Evolutionary conservation across 2,329 filamentous ascomycete species (phyloP), one percentile per base, ranked within the genome.

Genomic region (Cryphonectria japonica): DNA sequence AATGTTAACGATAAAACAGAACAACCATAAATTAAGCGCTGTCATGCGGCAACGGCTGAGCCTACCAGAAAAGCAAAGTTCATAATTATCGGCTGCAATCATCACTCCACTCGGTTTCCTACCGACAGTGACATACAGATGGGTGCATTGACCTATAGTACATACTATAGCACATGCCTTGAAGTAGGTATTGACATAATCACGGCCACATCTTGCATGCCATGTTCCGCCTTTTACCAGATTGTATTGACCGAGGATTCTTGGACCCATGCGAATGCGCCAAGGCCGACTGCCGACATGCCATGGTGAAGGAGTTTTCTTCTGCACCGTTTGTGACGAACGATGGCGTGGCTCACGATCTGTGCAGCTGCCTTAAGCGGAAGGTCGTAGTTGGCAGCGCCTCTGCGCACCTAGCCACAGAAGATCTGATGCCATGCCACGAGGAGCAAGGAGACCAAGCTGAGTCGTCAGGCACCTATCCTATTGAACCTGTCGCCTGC

Each of bases 301-400:
- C 34, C 32, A 22, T 43, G 37, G n/a, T 34, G 32, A 16, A 22
- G 41, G 9, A 6, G 34, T 3, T 34, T 8, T 43, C 11, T 14
- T n/a, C 5, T 19, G n/a, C 26, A 5, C 7, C 29, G 22, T 65
- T 16, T 52, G 26, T 39, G 63, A 63, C 70, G 60, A 72, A 70
- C 39, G 26, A 68, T 66, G 66, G 69, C 61, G 46, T 43, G 43
- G 43, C 34, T 26, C 43, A 22, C 26, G 43, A 32, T 46, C 43
- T 50, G 66, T 50, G 66, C 46, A 72, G 54, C 69, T 71, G 66
- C 71, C 71, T 22, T 13, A 72, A 67, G 57, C 13, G 69, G 71
- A 71, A 72, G 71, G 71, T 72, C 59, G 52, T 66, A 69, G 62
- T 14, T 39, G 43, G 41, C 63, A 57, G 39, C 8, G 34, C 63